Percentiles rank a stretch among this genome's conserved stretches.
Conservation (phyloP, 176 grass and related monocot species). For the Zizania latifolia region DNA sequence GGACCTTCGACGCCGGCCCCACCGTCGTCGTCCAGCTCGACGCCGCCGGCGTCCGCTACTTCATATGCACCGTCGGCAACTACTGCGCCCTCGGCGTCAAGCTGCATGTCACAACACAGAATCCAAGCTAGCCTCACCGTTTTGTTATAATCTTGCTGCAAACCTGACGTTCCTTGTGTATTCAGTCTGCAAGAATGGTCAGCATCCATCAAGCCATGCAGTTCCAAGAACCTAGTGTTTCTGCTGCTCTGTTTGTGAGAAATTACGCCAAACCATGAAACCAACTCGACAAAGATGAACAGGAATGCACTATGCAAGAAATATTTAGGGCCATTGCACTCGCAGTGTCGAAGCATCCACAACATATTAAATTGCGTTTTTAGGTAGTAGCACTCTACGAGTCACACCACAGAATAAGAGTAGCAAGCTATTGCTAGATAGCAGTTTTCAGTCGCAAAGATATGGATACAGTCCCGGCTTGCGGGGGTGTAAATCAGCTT, state of each 20-base stretch:
- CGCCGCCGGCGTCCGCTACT: slow-evolving; percentile 19
- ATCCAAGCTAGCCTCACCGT: neutral
- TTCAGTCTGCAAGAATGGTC: too few relatives aligned
- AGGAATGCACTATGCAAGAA: neutral
- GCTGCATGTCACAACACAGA: neutral
- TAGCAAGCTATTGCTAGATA: slow-evolving; percentile 16
- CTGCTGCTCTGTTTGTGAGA: neutral
- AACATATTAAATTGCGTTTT: slow-evolving; percentile 3
- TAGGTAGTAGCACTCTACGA: neutral
- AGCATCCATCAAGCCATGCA: neutral
- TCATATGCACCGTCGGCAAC: slow-evolving; percentile 38
- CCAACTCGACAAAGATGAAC: neutral
- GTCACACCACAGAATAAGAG: neutral
- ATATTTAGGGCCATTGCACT: neutral
- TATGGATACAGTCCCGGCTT: slow-evolving; percentile 33
- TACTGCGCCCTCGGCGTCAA: slow-evolving; percentile 51
- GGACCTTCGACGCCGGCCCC: neutral
- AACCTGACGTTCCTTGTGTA: neutral
- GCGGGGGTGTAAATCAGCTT: slow-evolving; percentile 23
- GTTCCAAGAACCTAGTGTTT: neutral
- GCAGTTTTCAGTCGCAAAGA: slow-evolving; percentile 17
- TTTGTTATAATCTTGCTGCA: neutral
- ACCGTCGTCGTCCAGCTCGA: slow-evolving; percentile 29
- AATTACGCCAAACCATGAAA: neutral
- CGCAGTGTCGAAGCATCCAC: neutral